phyloP scores from a whole-genome alignment of 176 grass and related monocot species.

The Carex kokanica region DNA sequence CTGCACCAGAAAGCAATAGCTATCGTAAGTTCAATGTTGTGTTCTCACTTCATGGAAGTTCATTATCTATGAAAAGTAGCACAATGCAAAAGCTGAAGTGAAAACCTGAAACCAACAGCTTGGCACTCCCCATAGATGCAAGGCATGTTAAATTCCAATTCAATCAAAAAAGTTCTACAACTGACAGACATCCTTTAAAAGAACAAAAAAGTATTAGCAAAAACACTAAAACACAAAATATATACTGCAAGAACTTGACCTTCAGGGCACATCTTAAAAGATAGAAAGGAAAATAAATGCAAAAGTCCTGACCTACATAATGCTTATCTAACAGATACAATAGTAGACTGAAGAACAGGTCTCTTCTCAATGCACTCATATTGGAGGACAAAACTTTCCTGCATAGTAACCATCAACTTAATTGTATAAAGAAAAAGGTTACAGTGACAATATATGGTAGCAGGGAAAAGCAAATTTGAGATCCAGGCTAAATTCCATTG shows the following conservation, averaged over 20 bases:
- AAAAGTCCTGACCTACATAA: constrained; percentile 42
- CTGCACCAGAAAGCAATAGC: constrained; percentile 2
- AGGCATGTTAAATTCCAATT: constrained; percentile 34
- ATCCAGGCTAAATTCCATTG: neutral
- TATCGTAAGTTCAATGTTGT: neutral
- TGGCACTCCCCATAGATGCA: constrained; percentile 20
- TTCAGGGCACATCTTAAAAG: neutral
- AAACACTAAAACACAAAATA: constrained; percentile 17
- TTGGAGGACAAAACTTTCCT: constrained; percentile 85
- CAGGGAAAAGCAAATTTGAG: neutral
- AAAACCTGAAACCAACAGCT: constrained; percentile 31
- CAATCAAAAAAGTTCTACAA: constrained; percentile 31
- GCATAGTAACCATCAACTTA: constrained; percentile 22
- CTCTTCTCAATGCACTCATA: constrained; percentile 79
- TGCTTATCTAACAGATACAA: constrained; percentile 53
- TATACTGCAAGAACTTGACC: constrained; percentile 2
- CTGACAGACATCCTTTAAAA: constrained; percentile 25
- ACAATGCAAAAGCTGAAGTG: neutral
- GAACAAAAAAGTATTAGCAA: constrained; percentile 10
- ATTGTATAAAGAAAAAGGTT: constrained; percentile 12
- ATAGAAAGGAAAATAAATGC: neutral
- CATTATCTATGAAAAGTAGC: neutral
- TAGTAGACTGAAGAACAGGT: constrained; percentile 45
- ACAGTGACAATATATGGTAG: constrained; percentile 1
- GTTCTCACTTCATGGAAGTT: neutral